phyloP scores from a whole-genome alignment of 164 flowering plant genomes.

The Magnolia changhungtana region DNA sequence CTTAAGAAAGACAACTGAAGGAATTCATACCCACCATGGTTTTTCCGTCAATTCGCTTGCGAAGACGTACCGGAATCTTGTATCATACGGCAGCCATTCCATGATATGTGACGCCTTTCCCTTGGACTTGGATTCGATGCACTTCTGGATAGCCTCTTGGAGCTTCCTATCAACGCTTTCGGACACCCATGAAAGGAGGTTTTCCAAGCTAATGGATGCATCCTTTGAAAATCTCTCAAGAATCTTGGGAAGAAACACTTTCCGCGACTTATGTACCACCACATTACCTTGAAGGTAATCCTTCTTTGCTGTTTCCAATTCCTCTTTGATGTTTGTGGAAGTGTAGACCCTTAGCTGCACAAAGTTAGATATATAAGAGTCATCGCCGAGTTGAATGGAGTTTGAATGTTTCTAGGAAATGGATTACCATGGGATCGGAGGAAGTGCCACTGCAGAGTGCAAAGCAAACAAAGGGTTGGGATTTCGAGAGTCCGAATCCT shows the following conservation, averaged over 20 bases:
- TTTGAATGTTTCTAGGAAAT: neutral
- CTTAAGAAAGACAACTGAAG: neutral
- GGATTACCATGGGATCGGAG: slow-evolving; percentile 81
- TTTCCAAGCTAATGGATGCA: slow-evolving; percentile 43
- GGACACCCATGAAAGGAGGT: slow-evolving; percentile 58
- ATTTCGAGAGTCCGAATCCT: slow-evolving; percentile 43
- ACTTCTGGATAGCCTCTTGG: slow-evolving; percentile 53
- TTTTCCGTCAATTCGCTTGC: slow-evolving; percentile 59
- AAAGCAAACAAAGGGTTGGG: slow-evolving; percentile 62
- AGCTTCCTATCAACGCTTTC: slow-evolving; percentile 68
- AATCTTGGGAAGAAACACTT: slow-evolving; percentile 64
- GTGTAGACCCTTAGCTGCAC: slow-evolving; percentile 73
- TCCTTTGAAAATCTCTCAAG: slow-evolving; percentile 72
- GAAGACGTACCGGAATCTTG: slow-evolving; percentile 61
- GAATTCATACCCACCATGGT: slow-evolving; percentile 53
- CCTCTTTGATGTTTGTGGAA: slow-evolving; percentile 54
- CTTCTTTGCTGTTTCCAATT: slow-evolving; percentile 59
- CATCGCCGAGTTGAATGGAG: neutral
- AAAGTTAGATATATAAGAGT: neutral
- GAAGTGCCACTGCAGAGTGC: slow-evolving; percentile 77
- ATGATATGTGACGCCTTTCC: slow-evolving; percentile 52
- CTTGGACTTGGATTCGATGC: slow-evolving; percentile 38
- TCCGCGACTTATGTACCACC: slow-evolving; percentile 61
- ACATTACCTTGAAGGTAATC: slow-evolving; percentile 78
- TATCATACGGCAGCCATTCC: slow-evolving; percentile 77